phyloP scores from a whole-genome alignment of 345 rosid species.

The Fremontodendron californicum region DNA sequence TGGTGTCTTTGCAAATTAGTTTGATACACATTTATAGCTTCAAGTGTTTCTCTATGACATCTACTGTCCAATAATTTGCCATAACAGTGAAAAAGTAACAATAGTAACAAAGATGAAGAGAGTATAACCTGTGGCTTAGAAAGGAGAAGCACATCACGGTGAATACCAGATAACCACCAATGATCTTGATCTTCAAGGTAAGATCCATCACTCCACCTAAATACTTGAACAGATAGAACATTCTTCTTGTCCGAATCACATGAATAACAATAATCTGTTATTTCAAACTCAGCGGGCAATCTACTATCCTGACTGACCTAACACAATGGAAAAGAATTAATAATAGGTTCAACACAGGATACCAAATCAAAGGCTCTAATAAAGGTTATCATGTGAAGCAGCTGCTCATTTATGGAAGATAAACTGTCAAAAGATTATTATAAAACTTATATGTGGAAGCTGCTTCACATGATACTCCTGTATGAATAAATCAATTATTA shows the following conservation, averaged over 20 bases:
- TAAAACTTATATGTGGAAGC: not conserved
- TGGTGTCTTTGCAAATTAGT: not conserved
- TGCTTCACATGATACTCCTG: not conserved
- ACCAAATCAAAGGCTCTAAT: not conserved
- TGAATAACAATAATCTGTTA: slow-evolving; percentile 79
- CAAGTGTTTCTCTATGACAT: not conserved
- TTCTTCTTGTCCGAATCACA: slow-evolving; percentile 67
- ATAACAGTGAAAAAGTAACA: not conserved
- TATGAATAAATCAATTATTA: not conserved
- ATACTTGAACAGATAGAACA: slow-evolving; percentile 91
- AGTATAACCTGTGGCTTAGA: slow-evolving; percentile 84
- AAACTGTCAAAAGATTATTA: not conserved
- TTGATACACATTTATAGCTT: not conserved
- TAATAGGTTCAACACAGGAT: slow-evolving; percentile 10
- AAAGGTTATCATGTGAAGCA: not conserved
- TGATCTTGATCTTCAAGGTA: slow-evolving; percentile 99
- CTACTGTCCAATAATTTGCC: not conserved
- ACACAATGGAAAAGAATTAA: slow-evolving; percentile 21
- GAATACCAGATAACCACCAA: slow-evolving; percentile 98
- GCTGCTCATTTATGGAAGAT: not conserved
- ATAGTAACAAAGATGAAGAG: not conserved
- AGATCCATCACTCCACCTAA: slow-evolving; percentile 99
- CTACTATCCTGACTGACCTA: slow-evolving; percentile 90
- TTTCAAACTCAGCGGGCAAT: slow-evolving; percentile 97
- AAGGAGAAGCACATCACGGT: slow-evolving; percentile 93